Evolutionary conservation across 2,329 filamentous ascomycete species (phyloP).

Genomic region (Cadophora gregata): DNA sequence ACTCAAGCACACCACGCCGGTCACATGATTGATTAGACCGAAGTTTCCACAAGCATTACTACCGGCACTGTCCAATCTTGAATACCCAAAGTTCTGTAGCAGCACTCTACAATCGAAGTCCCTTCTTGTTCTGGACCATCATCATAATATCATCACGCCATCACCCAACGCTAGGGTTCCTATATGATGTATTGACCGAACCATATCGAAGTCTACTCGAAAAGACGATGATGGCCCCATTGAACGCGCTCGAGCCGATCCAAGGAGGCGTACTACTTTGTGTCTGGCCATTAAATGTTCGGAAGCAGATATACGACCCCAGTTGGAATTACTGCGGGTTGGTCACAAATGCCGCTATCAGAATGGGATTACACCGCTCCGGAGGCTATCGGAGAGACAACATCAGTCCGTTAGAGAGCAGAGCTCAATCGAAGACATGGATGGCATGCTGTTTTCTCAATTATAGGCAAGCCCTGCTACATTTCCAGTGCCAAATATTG

Average conservation of each 20-base stretch:
- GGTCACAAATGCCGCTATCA: conserved; percentile 25
- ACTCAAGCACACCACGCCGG: not conserved
- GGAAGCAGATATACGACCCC: conserved; percentile 24
- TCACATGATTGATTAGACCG: not conserved
- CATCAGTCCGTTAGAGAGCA: not conserved
- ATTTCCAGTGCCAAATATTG: too few species aligned
- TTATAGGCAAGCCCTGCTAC: not conserved
- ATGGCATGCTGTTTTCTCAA: conserved; percentile 11
- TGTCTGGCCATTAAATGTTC: conserved; percentile 38
- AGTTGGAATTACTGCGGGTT: conserved; percentile 32
- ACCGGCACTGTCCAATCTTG: conserved; percentile 28
- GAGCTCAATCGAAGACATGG: conserved; percentile 14
- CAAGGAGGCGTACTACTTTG: conserved; percentile 35
- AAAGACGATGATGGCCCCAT: conserved; percentile 17
- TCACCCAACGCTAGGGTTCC: conserved; percentile 16
- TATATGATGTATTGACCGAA: conserved; percentile 14
- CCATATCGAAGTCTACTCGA: conserved; percentile 24
- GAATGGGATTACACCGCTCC: conserved; percentile 23
- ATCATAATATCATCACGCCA: conserved; percentile 26
- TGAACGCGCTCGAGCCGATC: conserved; percentile 22
- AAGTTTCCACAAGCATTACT: conserved; percentile 25
- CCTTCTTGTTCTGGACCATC: conserved; percentile 31
- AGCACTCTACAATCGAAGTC: conserved; percentile 16
- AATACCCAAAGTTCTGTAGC: conserved; percentile 16
- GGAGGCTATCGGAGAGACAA: conserved; percentile 9